These are phyloP conservation scores for Diplocarpon rosae DNA, from an alignment of 2,329 filamentous ascomycete species.

Conservation along the genomic window DNA sequence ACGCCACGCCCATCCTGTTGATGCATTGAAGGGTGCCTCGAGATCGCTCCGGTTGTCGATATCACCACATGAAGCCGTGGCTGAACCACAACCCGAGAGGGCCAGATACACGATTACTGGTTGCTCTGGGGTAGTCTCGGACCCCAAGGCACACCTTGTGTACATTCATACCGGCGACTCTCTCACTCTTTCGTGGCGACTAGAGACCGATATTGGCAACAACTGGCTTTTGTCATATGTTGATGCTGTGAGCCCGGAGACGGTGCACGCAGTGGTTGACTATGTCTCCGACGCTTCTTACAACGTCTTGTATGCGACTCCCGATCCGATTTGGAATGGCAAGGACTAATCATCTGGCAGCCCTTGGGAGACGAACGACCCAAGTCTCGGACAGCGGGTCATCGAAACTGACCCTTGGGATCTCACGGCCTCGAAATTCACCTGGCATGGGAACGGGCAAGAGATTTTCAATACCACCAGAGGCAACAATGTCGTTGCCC, in stretches of 20 bases:
- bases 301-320: background rate
- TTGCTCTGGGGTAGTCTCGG: constrained; percentile 1
- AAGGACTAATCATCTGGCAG: background rate
- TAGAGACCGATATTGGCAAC: constrained; percentile 4
- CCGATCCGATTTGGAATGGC: no score
- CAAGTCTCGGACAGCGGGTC: background rate
- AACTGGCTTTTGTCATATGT: constrained; percentile 4
- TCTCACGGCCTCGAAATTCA: background rate
- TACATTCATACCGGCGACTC: constrained; percentile 1
- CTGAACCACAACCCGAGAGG: background rate
- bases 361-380: constrained; percentile 2
- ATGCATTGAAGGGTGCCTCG: background rate
- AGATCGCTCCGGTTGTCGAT: background rate
- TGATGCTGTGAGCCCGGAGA: constrained; percentile 1
- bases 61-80: background rate
- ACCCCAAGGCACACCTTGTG: constrained; percentile 1
- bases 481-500: constrained; percentile 3
- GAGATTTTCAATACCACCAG: constrained; percentile 1
- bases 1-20: constrained; percentile 24
- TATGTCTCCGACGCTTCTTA: constrained; percentile 4
- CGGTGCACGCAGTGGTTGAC: constrained; percentile 2
- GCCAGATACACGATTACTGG: constrained; percentile 3
- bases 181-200: constrained; percentile 1
- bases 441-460: constrained; percentile 1
- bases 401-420: constrained; percentile 2